Evolutionary conservation across 768 basidiomycete species (phyloP).

Genomic region (Phanerochaete sordida): DNA sequence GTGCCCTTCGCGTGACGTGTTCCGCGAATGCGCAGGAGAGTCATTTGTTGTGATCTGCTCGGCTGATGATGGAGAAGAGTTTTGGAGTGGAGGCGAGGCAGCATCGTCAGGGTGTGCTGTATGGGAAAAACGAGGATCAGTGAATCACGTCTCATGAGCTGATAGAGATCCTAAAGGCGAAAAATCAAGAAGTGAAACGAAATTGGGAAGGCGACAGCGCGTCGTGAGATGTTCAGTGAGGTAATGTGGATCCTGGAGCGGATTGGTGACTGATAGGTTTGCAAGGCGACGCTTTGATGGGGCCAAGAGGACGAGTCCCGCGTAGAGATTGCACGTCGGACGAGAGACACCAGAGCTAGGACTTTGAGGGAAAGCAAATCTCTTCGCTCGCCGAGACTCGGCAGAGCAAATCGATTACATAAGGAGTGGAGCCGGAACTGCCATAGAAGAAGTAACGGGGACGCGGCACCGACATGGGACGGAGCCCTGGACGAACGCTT

Average conservation of each 20-base stretch:
- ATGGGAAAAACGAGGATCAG: background rate
- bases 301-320: too few species aligned
- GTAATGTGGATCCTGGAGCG: too few species aligned
- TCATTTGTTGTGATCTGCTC: background rate
- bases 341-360: too few species aligned
- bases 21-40: background rate
- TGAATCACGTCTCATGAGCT: background rate
- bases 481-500: background rate
- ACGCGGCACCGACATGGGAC: background rate
- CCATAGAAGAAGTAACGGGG: too few species aligned
- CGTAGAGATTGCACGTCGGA: too few species aligned
- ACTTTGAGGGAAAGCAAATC: too few species aligned
- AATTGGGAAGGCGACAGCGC: background rate
- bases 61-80: constrained; percentile 11
- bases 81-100: constrained; percentile 15
- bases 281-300: too few species aligned
- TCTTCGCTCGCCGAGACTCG: too few species aligned
- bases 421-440: too few species aligned
- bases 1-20: background rate
- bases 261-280: too few species aligned
- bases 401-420: too few species aligned
- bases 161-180: background rate
- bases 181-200: background rate
- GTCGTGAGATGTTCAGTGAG: too few species aligned
- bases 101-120: constrained; percentile 6